phyloP scores from a whole-genome alignment of 345 rosid genomes.

The Heritiera fomes region DNA sequence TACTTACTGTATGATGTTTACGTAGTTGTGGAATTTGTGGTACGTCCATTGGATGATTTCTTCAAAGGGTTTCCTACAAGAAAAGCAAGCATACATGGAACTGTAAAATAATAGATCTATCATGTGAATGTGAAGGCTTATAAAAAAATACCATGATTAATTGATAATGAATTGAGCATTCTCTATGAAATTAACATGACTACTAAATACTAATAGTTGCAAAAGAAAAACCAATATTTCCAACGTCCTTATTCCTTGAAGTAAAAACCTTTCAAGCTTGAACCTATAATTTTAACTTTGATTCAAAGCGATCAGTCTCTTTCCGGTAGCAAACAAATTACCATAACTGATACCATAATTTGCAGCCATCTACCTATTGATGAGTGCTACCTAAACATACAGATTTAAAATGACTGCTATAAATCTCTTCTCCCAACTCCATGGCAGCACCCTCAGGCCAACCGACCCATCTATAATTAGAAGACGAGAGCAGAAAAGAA shows the following conservation, averaged over 20 bases:
- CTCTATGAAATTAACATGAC: not conserved
- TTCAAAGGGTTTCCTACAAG: not conserved
- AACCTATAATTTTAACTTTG: too few relatives aligned
- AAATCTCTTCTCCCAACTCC: not conserved
- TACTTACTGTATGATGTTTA: not conserved
- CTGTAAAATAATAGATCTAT: constrained; percentile 1
- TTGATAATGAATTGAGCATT: not conserved
- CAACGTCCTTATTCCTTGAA: too few relatives aligned
- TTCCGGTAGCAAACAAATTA: too few relatives aligned
- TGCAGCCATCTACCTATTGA: too few relatives aligned
- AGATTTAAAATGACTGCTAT: too few relatives aligned
- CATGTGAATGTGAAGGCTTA: not conserved
- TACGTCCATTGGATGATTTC: not conserved
- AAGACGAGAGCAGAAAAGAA: not conserved
- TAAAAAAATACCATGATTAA: not conserved
- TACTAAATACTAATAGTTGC: too few relatives aligned
- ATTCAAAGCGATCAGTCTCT: too few relatives aligned
- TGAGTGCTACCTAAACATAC: not conserved
- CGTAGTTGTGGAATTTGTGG: not conserved
- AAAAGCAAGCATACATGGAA: constrained; percentile 10
- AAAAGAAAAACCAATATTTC: too few relatives aligned
- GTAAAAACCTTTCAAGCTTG: too few relatives aligned
- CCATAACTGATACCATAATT: too few relatives aligned
- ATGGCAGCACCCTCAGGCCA: not conserved
- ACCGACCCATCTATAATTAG: not conserved